A percentile compares a stretch with the other conserved stretches of the same genome.
Evolutionary conservation across 176 grass and related monocot genomes (phyloP).

Genomic region (Metroxylon sagu): DNA sequence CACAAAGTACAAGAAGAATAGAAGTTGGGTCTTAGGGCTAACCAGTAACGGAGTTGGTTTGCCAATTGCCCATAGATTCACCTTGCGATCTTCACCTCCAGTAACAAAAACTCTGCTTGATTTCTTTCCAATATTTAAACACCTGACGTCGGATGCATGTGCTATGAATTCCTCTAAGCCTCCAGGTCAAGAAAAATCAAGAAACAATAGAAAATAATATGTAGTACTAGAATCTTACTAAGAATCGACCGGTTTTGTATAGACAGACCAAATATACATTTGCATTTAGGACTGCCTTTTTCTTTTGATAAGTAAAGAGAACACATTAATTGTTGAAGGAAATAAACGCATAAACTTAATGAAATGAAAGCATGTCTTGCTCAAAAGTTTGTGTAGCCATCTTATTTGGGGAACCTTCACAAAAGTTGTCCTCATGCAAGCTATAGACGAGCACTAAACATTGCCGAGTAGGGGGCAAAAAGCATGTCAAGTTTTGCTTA

Average conservation of each 20-base stretch:
- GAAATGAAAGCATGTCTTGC: no score
- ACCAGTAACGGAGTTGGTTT: slow-evolving; percentile 73
- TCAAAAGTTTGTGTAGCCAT: no score
- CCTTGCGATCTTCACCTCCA: slow-evolving; percentile 62
- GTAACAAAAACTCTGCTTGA: slow-evolving; percentile 76
- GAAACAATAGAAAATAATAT: background rate
- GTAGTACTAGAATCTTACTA: background rate
- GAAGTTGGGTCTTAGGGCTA: background rate
- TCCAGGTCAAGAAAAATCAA: slow-evolving; percentile 26
- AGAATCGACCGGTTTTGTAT: background rate
- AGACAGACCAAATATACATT: background rate
- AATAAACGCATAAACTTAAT: no score
- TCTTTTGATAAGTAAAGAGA: no score
- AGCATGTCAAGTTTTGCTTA: no score
- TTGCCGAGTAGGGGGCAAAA: no score
- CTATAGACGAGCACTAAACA: no score
- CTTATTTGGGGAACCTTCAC: no score
- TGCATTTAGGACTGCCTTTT: no score
- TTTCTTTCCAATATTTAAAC: slow-evolving; percentile 76
- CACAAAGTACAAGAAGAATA: no score
- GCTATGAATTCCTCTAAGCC: slow-evolving; percentile 77
- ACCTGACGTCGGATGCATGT: slow-evolving; percentile 65
- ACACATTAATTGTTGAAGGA: no score
- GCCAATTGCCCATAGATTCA: slow-evolving; percentile 84
- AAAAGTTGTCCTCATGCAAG: no score